Evolutionary conservation across 75 land plant species (phyloP).

Genomic region (Pinus tabuliformis): DNA sequence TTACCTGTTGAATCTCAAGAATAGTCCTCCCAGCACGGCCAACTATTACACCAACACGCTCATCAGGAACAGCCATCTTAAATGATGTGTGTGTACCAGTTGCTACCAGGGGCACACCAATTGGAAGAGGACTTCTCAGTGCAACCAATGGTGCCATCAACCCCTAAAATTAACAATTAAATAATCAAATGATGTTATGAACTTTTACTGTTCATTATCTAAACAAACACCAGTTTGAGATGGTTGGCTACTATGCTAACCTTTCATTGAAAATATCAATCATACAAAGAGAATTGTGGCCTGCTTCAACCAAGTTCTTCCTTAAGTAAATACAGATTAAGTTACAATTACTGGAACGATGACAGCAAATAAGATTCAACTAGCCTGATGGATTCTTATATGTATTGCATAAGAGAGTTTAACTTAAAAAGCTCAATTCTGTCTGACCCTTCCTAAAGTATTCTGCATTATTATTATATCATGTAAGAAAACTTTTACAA

Average conservation of each 20-base stretch:
- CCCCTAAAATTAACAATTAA: conserved; percentile 13
- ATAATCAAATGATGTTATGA: background rate
- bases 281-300: background rate
- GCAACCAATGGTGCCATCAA: conserved; percentile 25
- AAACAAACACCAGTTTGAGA: background rate
- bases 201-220: background rate
- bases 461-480: too few species aligned
- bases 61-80: conserved; percentile 82
- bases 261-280: background rate
- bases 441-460: too few species aligned
- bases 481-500: too few species aligned
- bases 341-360: background rate
- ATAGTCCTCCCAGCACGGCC: conserved; percentile 91
- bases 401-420: background rate
- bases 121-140: conserved; percentile 18
- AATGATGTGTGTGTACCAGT: conserved; percentile 45
- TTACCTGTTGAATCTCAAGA: conserved; percentile 86
- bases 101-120: conserved; percentile 19
- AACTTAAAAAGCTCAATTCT: too few species aligned
- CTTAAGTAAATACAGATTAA: background rate
- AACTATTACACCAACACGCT: conserved; percentile 80
- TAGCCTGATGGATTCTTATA: background rate
- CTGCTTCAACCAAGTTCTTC: background rate
- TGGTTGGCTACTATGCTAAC: background rate
- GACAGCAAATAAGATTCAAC: background rate